A percentile compares a stretch with the other conserved stretches of the same genome.
Evolutionary conservation across 2,329 filamentous ascomycete genomes (phyloP).

Genomic region (Alternaria viburni): DNA sequence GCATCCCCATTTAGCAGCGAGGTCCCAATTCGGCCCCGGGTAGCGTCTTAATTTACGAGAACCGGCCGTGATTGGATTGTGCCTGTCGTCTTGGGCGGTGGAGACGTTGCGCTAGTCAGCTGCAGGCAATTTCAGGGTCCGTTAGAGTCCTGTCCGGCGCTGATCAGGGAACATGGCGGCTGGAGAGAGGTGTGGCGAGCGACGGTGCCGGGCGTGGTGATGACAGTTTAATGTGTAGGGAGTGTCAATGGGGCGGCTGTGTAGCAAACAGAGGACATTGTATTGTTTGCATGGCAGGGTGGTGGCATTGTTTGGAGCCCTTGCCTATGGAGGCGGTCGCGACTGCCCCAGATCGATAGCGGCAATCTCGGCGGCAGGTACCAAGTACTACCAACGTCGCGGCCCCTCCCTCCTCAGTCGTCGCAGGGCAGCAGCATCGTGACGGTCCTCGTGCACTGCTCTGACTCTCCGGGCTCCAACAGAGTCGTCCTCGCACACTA

Average conservation of each 20-base stretch:
- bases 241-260: background rate
- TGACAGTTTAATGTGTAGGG: background rate
- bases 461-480: constrained; percentile 20
- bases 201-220: background rate
- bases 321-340: background rate
- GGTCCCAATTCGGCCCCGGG: background rate
- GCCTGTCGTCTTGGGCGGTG: background rate
- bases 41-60: background rate
- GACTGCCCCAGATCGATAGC: constrained; percentile 18
- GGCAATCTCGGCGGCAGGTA: constrained; percentile 26
- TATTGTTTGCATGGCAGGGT: background rate
- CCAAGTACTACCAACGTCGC: constrained; percentile 6
- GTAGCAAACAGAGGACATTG: background rate
- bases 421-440: constrained; percentile 5
- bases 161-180: constrained; percentile 4
- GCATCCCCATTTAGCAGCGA: background rate
- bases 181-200: background rate
- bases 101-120: constrained; percentile 2
- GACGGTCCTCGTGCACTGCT: constrained; percentile 14
- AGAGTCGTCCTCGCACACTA: constrained; percentile 24
- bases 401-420: constrained; percentile 1
- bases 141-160: background rate
- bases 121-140: constrained; percentile 11
- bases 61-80: constrained; percentile 2
- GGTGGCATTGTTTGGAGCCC: background rate